Conservation (phyloP, 306 rosid species). For the Trifolium fragiferum region DNA sequence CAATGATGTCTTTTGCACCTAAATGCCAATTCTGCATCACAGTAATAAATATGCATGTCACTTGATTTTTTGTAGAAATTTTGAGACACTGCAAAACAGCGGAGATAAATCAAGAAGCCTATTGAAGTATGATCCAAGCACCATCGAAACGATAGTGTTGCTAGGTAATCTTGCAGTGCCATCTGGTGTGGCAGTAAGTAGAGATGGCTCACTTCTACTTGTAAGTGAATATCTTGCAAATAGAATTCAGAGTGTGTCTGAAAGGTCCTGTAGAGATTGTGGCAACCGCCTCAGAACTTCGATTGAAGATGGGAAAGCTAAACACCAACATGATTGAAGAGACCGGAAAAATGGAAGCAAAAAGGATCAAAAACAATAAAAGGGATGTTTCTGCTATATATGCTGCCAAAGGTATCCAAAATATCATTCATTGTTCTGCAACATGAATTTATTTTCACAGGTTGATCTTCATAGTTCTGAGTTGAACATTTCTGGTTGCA, state of each 20-base stretch:
- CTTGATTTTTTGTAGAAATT: conserved; percentile 37
- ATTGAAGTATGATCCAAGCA: conserved; percentile 41
- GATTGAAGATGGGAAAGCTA: conserved; percentile 50
- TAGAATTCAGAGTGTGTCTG: conserved; percentile 52
- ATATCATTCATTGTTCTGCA: conserved; percentile 26
- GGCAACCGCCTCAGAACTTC: conserved; percentile 65
- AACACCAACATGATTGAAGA: conserved; percentile 50
- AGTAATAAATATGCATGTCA: not conserved
- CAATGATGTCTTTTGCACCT: not conserved
- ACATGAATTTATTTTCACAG: conserved; percentile 22
- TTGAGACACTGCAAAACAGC: not conserved
- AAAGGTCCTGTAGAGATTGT: conserved; percentile 57
- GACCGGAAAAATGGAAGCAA: conserved; percentile 42
- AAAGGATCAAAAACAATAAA: conserved; percentile 41
- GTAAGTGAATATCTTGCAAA: no score
- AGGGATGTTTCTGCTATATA: conserved; percentile 45
- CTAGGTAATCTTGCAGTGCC: conserved; percentile 40
- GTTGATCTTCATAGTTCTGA: conserved; percentile 21
- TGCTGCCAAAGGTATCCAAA: conserved; percentile 52
- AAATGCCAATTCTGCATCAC: not conserved
- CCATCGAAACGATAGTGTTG: conserved; percentile 49
- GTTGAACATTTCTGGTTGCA: conserved; percentile 44
- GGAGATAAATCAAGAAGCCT: conserved; percentile 51
- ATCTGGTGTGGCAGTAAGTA: conserved; percentile 53
- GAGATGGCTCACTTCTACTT: conserved; percentile 45